phyloP scores from a whole-genome alignment of 331 rosid genomes.

The Acacia concinna region DNA sequence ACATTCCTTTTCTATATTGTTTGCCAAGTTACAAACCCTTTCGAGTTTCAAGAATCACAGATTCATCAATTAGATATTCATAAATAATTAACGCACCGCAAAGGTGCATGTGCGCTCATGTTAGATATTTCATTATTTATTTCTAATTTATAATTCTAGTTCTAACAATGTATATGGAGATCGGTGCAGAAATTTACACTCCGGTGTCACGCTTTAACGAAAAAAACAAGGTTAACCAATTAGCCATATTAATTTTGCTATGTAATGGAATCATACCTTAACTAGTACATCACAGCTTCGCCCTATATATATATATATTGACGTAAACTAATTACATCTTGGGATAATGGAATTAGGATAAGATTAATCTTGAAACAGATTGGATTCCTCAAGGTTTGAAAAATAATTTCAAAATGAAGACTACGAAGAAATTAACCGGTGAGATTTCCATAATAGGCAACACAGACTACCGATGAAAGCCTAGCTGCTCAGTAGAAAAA shows the following conservation, averaged over 20 bases:
- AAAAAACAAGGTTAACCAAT: neutral
- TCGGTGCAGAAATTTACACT: neutral
- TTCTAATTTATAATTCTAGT: neutral
- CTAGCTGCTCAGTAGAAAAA: neutral
- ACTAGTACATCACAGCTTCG: neutral
- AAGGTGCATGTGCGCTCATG: neutral
- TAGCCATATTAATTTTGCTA: neutral
- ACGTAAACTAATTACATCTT: neutral
- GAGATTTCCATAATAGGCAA: neutral
- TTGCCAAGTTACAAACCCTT: neutral
- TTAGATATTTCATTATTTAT: neutral
- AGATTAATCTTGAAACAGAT: neutral
- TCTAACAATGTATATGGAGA: neutral
- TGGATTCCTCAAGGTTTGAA: neutral
- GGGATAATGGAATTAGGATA: neutral
- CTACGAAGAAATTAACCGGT: neutral
- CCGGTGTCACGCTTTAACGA: neutral
- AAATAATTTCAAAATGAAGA: neutral
- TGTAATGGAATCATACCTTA: neutral
- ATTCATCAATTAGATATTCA: neutral
- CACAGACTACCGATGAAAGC: neutral
- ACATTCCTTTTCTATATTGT: neutral
- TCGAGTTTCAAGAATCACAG: neutral
- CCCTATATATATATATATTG: neutral
- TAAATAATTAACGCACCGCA: neutral